A percentile compares a stretch with the other conserved stretches of the same genome.
Conservation (phyloP, 1,284 basidiomycete species). For the Microbotryomycetes sp. region DNA sequence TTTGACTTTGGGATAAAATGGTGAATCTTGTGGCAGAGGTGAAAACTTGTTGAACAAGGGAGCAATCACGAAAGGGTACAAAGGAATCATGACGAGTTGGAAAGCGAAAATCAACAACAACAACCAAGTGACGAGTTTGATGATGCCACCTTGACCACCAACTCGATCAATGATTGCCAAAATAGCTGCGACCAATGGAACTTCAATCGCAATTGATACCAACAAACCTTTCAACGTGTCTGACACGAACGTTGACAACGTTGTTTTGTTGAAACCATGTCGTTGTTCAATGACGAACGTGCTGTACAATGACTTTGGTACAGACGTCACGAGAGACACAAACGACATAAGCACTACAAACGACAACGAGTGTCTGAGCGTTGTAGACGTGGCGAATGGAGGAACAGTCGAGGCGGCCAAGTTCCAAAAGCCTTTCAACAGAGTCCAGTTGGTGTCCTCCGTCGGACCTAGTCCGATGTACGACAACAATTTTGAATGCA, state of each 20-base stretch:
- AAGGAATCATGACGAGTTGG: constrained; percentile 55
- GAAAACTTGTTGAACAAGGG: constrained; percentile 96
- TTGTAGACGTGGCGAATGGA: constrained; percentile 25
- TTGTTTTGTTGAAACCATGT: constrained; percentile 96
- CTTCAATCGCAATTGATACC: constrained; percentile 67
- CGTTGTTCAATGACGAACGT: constrained; percentile 92
- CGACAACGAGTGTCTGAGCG: constrained; percentile 77
- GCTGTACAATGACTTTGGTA: constrained; percentile 72
- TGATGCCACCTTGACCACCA: constrained; percentile 48
- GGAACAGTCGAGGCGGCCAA: constrained; percentile 10
- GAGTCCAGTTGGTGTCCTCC: constrained; percentile 15
- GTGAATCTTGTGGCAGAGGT: constrained; percentile 52
- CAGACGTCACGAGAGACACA: constrained; percentile 50
- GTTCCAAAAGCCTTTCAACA: constrained; percentile 29
- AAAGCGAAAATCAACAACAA: constrained; percentile 52
- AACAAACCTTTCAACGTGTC: constrained; percentile 62
- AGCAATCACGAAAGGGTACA: constrained; percentile 72
- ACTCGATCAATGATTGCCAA: constrained; percentile 88
- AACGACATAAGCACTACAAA: constrained; percentile 66
- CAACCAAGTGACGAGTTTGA: constrained; percentile 33
- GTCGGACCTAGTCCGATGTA: background rate
- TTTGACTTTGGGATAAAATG: constrained; percentile 62
- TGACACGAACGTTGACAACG: constrained; percentile 61
- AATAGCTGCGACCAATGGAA: constrained; percentile 80
- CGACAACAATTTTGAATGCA: constrained; percentile 24